A percentile compares a stretch with the other conserved stretches of the same genome.
These are phyloP conservation scores for Fusarium euwallaceae DNA, from an alignment of 2,329 filamentous ascomycete species.

Conservation along the genomic window DNA sequence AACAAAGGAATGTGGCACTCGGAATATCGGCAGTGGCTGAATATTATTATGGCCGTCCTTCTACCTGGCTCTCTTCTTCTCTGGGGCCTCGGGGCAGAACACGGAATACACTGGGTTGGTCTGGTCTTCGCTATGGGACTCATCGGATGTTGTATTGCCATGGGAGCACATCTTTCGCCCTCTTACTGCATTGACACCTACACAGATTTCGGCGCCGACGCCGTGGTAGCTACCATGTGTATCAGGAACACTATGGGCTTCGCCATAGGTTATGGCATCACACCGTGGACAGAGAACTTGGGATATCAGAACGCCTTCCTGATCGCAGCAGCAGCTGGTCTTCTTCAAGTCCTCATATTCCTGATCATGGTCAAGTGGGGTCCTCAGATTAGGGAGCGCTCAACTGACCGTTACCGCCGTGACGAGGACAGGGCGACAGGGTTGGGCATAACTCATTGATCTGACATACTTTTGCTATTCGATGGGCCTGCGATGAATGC, in stretches of 20 bases:
- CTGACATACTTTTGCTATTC: too few relatives aligned
- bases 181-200: conserved; percentile 51
- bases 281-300: conserved; percentile 42
- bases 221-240: conserved; percentile 49
- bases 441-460: too few relatives aligned
- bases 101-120: conserved; percentile 50
- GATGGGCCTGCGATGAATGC: too few relatives aligned
- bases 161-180: conserved; percentile 44
- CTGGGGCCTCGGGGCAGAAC: conserved; percentile 53
- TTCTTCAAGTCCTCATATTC: conserved; percentile 20
- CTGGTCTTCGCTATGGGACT: conserved; percentile 46
- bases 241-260: conserved; percentile 57
- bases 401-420: conserved; percentile 19
- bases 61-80: conserved; percentile 56
- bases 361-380: conserved; percentile 22
- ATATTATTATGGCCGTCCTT: conserved; percentile 16
- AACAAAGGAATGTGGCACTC: conserved; percentile 2
- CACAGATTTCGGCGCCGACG: conserved; percentile 46
- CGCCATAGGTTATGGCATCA: conserved; percentile 54
- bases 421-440: conserved; percentile 10
- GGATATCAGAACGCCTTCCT: background rate
- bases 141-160: conserved; percentile 46
- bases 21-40: conserved; percentile 51
- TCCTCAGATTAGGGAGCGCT: conserved; percentile 7
- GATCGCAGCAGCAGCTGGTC: conserved; percentile 14